These are phyloP conservation scores for Epipyxis sp. DNA, from an alignment of 108 stramenopile species.

Conservation along the genomic window DNA sequence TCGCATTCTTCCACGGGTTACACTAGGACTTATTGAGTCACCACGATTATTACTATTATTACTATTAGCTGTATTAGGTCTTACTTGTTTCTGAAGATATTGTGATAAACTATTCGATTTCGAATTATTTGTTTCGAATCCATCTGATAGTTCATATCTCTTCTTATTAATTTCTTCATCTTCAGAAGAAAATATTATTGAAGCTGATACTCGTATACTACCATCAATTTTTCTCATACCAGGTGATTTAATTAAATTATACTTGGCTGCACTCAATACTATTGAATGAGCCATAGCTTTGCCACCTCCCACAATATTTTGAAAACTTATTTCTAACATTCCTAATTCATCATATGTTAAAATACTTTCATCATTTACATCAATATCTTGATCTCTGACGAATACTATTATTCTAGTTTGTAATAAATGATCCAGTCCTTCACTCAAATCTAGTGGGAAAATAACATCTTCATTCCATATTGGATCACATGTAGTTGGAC, in stretches of 20 bases:
- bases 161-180: not conserved
- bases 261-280: not conserved
- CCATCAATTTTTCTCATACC: conserved; percentile 16
- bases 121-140: too few species aligned
- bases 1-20: too few species aligned
- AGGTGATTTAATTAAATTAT: conserved; percentile 1
- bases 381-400: not conserved
- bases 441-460: not conserved
- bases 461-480: conserved; percentile 21
- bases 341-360: conserved; percentile 7
- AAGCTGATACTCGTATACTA: not conserved
- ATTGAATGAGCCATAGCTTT: not conserved
- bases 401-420: not conserved
- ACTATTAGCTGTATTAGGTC: too few species aligned
- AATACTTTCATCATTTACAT: not conserved
- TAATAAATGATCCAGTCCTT: not conserved
- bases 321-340: not conserved
- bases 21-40: too few species aligned
- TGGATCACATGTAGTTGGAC: not conserved
- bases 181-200: not conserved
- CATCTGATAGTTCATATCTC: not conserved
- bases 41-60: not conserved
- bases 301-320: not conserved
- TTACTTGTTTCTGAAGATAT: too few species aligned
- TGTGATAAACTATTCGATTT: too few species aligned